Evolutionary conservation across 495 filamentous ascomycete species (phyloP), one percentile per base, ranked within the genome.

Genomic region (Penicillium canariense): DNA sequence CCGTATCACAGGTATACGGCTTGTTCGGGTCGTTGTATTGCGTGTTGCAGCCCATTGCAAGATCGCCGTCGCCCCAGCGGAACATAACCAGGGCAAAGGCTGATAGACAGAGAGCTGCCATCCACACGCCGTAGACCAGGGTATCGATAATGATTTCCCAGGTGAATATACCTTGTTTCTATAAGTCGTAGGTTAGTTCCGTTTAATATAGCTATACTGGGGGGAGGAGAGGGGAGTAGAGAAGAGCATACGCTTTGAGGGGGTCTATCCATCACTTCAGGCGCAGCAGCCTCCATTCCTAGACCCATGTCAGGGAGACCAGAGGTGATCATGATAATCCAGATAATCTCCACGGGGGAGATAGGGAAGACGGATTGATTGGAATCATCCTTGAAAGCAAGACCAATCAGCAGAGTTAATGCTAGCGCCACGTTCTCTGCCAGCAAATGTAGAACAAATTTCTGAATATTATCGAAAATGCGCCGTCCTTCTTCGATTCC

Each of bases 281-380:
- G 74, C 1, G 81, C 80, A 1, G 86, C 84, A 18, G 74, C 66
- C 67, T 90, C 87, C 73, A 89, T 84, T 25, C 87, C 87, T 12
- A 90, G 72, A 20, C 87, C 87, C 81, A 90, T 88, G 56, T 88
- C 87, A 12, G 87, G 87, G 32, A 88, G 74, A 46, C 82, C 82
- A 25, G 85, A 87, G 1, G 86, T 89, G 42, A 87, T 77, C 84
- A 90, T 89, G 68, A 88, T 89, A 50, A 89, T 82, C 86, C 87
- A 89, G 8, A 90, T 73, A 54, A 89, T 87, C 60, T 90, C 83
- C 12, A 90, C 84, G 0, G 87, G 87, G 0, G 87, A 64, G 22
- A 90, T 77, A 4, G 87, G 87, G 64, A 88, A 90, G 9, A 89
- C 87, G 1, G 86, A 89, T 20, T 87, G 72, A 0, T 77, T 71